phyloP scores from a whole-genome alignment of 148 eudicot genomes.

The Tetragonia tetragonoides region DNA sequence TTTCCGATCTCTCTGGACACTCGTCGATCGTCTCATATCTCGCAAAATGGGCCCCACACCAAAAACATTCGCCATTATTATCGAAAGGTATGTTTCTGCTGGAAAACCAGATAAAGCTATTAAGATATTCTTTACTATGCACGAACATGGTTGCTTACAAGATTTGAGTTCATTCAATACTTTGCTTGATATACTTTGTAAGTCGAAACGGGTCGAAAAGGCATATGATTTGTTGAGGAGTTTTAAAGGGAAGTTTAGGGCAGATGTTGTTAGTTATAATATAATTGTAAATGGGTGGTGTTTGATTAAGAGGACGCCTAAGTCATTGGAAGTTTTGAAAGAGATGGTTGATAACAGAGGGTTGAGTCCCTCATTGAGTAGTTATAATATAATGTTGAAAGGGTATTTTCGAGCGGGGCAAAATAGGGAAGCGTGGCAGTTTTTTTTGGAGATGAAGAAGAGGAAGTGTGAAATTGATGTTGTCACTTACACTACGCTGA shows the following conservation, averaged over 20 bases:
- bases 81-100: slow-evolving; percentile 65
- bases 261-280: slow-evolving; percentile 79
- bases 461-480: slow-evolving; percentile 71
- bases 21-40: slow-evolving; percentile 48
- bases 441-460: slow-evolving; percentile 83
- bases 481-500: slow-evolving; percentile 75
- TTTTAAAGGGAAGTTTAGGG: slow-evolving; percentile 50
- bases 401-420: slow-evolving; percentile 73
- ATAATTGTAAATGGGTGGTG: slow-evolving; percentile 89
- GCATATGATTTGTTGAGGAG: slow-evolving; percentile 55
- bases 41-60: slow-evolving; percentile 64
- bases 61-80: slow-evolving; percentile 64
- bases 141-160: slow-evolving; percentile 51
- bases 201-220: slow-evolving; percentile 69
- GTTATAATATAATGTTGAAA: slow-evolving; percentile 69
- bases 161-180: slow-evolving; percentile 64
- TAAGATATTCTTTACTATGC: slow-evolving; percentile 72
- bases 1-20: slow-evolving; percentile 46
- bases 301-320: slow-evolving; percentile 57
- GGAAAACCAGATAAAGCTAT: slow-evolving; percentile 81
- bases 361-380: slow-evolving; percentile 50
- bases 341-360: slow-evolving; percentile 82
- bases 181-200: slow-evolving; percentile 72
- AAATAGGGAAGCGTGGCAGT: slow-evolving; percentile 69
- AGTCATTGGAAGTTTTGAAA: slow-evolving; percentile 74